phyloP scores from a whole-genome alignment of 2,329 filamentous ascomycete genomes.

The Aspergillus tanneri region DNA sequence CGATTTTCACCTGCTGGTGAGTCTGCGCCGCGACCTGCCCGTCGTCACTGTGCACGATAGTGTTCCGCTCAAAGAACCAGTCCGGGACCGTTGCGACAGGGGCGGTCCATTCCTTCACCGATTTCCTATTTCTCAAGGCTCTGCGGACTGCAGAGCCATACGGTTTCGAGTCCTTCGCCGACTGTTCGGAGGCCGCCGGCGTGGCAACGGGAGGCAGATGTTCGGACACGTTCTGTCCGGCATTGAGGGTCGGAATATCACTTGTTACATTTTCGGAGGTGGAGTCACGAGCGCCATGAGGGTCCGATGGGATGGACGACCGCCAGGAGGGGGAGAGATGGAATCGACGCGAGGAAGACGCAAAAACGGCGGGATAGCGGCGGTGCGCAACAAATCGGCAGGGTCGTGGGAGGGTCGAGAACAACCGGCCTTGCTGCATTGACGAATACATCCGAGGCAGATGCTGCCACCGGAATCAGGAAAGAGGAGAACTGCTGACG shows the following conservation, averaged over 20 bases:
- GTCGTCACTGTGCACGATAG: slow-evolving; percentile 24
- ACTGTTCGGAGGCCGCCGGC: slow-evolving; percentile 16
- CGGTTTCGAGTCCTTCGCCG: slow-evolving; percentile 27
- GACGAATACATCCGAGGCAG: slow-evolving; percentile 37
- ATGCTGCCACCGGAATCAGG: slow-evolving; percentile 25
- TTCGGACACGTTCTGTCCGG: slow-evolving; percentile 15
- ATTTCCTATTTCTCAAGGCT: slow-evolving; percentile 37
- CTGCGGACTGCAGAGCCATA: slow-evolving; percentile 44
- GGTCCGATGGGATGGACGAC: slow-evolving; percentile 30
- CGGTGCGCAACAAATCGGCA: slow-evolving; percentile 40
- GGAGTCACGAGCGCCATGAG: slow-evolving; percentile 25
- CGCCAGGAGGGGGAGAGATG: slow-evolving; percentile 33
- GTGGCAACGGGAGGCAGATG: slow-evolving; percentile 15
- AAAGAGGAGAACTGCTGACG: slow-evolving; percentile 16
- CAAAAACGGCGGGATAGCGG: slow-evolving; percentile 31
- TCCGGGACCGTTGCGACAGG: slow-evolving; percentile 31
- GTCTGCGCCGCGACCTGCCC: slow-evolving; percentile 12
- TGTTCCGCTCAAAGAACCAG: slow-evolving; percentile 42
- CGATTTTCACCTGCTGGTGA: slow-evolving; percentile 29
- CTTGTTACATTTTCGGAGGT: slow-evolving; percentile 22
- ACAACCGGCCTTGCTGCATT: slow-evolving; percentile 40
- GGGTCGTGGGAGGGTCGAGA: slow-evolving; percentile 35
- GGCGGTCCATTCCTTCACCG: slow-evolving; percentile 20
- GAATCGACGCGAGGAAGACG: slow-evolving; percentile 32
- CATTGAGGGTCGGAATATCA: slow-evolving; percentile 20